Evolutionary conservation across 176 grass and related monocot genomes (phyloP).

Genomic region (Cenchrus purpureus): DNA sequence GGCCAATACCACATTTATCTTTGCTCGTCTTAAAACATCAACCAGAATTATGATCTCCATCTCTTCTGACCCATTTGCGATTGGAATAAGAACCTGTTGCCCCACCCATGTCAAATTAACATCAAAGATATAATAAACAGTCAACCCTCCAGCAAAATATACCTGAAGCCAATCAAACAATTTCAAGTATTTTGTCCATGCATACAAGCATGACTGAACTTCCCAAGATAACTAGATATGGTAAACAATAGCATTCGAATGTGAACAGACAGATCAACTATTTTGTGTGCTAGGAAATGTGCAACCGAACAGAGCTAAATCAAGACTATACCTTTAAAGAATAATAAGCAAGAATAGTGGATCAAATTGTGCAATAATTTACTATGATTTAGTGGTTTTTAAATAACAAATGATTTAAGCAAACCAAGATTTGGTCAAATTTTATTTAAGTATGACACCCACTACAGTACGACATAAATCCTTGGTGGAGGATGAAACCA

Average conservation of each 20-base stretch:
- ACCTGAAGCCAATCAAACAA: constrained; percentile 4
- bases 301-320: constrained; percentile 3
- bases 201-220: constrained; percentile 3
- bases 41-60: constrained; percentile 81
- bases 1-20: constrained; percentile 83
- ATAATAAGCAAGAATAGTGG: neutral
- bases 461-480: constrained; percentile 30
- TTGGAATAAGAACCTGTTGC: constrained; percentile 87
- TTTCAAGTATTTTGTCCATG: neutral
- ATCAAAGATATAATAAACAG: constrained; percentile 10
- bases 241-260: neutral
- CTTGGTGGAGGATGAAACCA: constrained; percentile 4
- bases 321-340: constrained; percentile 23
- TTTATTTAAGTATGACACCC: neutral
- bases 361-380: constrained; percentile 12
- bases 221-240: constrained; percentile 23
- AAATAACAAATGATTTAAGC: neutral
- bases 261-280: constrained; percentile 29
- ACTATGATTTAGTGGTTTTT: neutral
- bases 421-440: neutral
- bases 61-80: constrained; percentile 94
- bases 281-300: constrained; percentile 16
- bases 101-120: constrained; percentile 38
- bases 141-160: constrained; percentile 21
- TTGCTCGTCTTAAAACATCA: constrained; percentile 85